Base-by-base conservation (phyloP, 2,329 filamentous ascomycete genomes). In the Cladosporium sphaerospermum region DNA sequence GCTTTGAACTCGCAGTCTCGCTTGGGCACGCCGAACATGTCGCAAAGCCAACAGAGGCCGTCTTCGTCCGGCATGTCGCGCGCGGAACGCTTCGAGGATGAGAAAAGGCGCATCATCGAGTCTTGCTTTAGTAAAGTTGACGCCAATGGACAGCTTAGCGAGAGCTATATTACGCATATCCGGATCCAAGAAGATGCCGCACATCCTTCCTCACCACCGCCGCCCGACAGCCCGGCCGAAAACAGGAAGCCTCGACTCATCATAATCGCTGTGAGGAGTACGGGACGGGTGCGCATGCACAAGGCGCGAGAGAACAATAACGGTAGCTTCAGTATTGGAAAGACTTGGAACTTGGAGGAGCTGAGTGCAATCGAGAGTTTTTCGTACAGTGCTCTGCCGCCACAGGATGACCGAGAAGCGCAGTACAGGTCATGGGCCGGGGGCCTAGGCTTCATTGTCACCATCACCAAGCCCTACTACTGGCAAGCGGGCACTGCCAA, bases 111-210 rank as follows among this genome's bases (percentile, higher is more conserved):
- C 68, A 96, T 99, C 64, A 86, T 95, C 59, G 88, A 95, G 58
- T 96, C 88, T 72, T 96, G 91, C 74, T 99, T 97, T 75, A 81
- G 77, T 70, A 96, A 95, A 75, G 85, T 85, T 65, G 93, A 97
- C 67, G 79, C 82, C 40, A 88, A 95, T 72, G 91, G 91, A 61
- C 86, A 89, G 56, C 78, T 88, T 61, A 76, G 84, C 61, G 93
- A 99, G 74, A 96, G 90, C 33, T 99, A 99, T 75, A 99, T 99
- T 64, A 99, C 93, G 18, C 93, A 99, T 69, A 91, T 97, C 63
- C 83, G 86, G 65, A 90, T 99, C 64, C 83, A 82, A 60, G 93
- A 99, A 75, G 95, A 89, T 77, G 84, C 85, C 54, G 79, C 82
- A 39, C 85, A 91, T 70, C 90, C 92, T 13, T 91, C 90, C 18